These are phyloP conservation scores for Bacterosira constricta DNA, from an alignment of 108 stramenopile species.

Conservation along the genomic window DNA sequence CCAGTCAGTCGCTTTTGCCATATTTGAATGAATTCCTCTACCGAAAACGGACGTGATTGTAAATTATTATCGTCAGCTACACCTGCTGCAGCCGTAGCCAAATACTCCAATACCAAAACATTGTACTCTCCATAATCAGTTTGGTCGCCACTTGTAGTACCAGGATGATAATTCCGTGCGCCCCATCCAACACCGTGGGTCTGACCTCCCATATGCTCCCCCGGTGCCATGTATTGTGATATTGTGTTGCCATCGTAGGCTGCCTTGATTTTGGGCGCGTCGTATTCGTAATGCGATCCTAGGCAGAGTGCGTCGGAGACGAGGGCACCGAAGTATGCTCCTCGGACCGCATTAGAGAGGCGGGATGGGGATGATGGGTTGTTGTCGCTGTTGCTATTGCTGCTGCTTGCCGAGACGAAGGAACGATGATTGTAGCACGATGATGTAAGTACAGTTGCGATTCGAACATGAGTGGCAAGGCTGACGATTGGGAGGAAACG, in stretches of 20 bases:
- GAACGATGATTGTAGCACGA: no score
- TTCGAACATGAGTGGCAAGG: no score
- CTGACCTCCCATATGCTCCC: constrained; percentile 14
- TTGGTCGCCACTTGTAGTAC: not conserved
- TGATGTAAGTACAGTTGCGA: no score
- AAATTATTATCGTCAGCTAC: no score
- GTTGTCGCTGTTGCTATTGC: no score
- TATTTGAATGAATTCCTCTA: not conserved
- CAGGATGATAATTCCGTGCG: constrained; percentile 17
- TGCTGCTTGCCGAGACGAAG: no score
- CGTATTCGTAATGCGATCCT: constrained; percentile 27
- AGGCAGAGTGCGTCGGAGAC: constrained; percentile 20
- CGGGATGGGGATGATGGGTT: no score
- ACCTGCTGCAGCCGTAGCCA: not conserved
- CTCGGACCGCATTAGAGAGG: not conserved
- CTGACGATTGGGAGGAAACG: no score
- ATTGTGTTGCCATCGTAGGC: constrained; percentile 11
- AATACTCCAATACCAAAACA: constrained; percentile 7
- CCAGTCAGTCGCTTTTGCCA: constrained; percentile 3
- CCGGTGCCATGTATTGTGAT: constrained; percentile 7
- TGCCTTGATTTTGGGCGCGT: constrained; percentile 4
- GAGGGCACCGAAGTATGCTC: no score
- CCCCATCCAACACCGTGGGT: constrained; percentile 34
- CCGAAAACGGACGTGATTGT: constrained; percentile 2
- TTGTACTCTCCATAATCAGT: constrained; percentile 28